Evolutionary conservation across 352 stramenopile species (phyloP).

Genomic region (Phytophthora multivora): DNA sequence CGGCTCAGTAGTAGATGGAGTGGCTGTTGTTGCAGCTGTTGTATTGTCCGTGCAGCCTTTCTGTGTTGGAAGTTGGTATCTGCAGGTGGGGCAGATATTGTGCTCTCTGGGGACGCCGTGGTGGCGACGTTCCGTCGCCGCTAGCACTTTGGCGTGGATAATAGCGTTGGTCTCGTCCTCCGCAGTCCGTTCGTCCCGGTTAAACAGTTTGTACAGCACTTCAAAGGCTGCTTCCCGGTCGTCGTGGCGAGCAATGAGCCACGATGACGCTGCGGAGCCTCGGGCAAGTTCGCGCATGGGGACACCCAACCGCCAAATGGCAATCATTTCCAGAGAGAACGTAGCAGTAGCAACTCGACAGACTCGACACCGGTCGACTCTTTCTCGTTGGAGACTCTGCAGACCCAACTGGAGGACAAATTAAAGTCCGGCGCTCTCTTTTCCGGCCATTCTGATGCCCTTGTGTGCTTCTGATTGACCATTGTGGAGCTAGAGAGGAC

Average conservation of each 20-base stretch:
- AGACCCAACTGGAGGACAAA: slow-evolving; percentile 27
- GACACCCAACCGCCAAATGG: neutral
- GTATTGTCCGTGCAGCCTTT: neutral
- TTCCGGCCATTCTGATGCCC: slow-evolving; percentile 31
- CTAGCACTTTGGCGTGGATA: too few relatives aligned
- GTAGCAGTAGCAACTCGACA: neutral
- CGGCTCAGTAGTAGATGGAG: neutral
- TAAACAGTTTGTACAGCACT: too few relatives aligned
- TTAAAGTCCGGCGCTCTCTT: slow-evolving; percentile 18
- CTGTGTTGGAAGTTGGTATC: slow-evolving; percentile 63
- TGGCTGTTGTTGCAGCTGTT: neutral
- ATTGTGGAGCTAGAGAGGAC: slow-evolving; percentile 1
- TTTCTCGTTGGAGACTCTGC: slow-evolving; percentile 28
- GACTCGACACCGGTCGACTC: neutral
- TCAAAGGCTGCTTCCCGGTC: too few relatives aligned
- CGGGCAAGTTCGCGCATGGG: slow-evolving; percentile 24
- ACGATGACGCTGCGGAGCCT: slow-evolving; percentile 28
- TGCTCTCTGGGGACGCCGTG: too few relatives aligned
- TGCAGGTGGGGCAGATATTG: slow-evolving; percentile 82
- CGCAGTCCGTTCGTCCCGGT: too few relatives aligned
- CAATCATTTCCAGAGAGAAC: neutral
- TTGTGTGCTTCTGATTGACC: slow-evolving; percentile 35
- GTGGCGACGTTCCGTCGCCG: too few relatives aligned
- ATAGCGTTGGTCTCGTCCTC: too few relatives aligned
- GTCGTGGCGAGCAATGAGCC: too few relatives aligned